These are phyloP conservation scores for Colletotrichum lentis DNA, from an alignment of 2,329 filamentous ascomycete species.

Conservation along the genomic window DNA sequence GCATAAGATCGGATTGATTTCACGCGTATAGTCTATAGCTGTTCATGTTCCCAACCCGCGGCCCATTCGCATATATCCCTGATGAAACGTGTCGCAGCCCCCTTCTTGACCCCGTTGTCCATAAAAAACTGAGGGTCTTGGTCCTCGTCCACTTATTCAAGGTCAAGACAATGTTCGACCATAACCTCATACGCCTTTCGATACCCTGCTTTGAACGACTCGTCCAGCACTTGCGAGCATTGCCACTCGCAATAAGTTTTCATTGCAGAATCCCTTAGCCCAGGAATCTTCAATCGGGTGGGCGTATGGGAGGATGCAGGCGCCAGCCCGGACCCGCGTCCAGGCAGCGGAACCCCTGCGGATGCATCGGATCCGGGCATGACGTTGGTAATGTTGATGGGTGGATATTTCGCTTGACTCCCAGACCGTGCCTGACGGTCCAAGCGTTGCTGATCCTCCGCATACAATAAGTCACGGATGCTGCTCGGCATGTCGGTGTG, in stretches of 20 bases:
- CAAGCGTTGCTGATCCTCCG: slow-evolving; percentile 1
- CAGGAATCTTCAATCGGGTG: not conserved
- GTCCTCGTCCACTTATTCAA: not conserved
- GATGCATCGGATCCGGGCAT: not conserved
- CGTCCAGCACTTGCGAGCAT: not conserved
- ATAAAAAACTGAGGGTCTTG: no score
- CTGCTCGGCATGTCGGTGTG: not conserved
- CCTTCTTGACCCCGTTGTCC: no score
- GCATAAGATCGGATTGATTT: no score
- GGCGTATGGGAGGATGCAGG: no score
- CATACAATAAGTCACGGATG: slow-evolving; percentile 4
- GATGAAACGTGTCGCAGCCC: not conserved
- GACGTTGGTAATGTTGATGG: not conserved
- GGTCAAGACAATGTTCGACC: not conserved
- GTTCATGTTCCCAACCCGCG: no score
- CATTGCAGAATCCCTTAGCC: not conserved
- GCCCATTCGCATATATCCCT: not conserved
- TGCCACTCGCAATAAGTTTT: not conserved
- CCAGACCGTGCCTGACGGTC: not conserved
- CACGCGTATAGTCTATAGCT: no score
- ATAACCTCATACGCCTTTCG: not conserved
- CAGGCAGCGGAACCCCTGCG: no score
- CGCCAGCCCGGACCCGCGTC: no score
- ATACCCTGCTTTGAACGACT: not conserved
- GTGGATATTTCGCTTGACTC: not conserved